Evolutionary conservation across 192 early-diverging fungal genomes (phyloP).

Genomic region (Rhizoclosmatium sp.): DNA sequence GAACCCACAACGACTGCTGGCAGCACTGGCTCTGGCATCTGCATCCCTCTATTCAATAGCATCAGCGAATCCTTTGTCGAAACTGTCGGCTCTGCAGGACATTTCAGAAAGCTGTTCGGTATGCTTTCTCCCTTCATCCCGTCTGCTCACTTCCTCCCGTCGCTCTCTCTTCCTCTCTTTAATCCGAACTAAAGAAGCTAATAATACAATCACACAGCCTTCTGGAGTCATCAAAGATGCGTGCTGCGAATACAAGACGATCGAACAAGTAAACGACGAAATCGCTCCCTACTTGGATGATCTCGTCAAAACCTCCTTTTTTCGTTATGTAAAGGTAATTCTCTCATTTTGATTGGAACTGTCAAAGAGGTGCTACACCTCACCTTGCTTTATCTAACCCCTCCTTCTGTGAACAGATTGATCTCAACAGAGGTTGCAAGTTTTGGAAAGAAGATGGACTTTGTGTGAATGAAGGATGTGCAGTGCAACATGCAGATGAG

Average conservation of each 20-base stretch:
- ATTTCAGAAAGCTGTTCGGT: conserved; percentile 34
- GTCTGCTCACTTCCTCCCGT: neutral
- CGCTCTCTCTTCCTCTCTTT: neutral
- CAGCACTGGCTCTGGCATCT: neutral
- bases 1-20: neutral
- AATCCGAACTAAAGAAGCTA: neutral
- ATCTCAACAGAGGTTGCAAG: conserved; percentile 86
- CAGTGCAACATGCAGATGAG: conserved; percentile 84
- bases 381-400: neutral
- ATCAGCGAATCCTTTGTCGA: neutral
- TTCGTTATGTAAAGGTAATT: conserved; percentile 86
- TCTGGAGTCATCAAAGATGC: conserved; percentile 45
- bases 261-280: conserved; percentile 70
- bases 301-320: conserved; percentile 87
- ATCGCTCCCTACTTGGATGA: conserved; percentile 72
- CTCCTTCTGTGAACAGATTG: conserved; percentile 58
- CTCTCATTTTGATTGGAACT: neutral
- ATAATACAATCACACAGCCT: conserved; percentile 9
- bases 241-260: conserved; percentile 50
- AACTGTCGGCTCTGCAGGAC: conserved; percentile 26
- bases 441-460: conserved; percentile 88
- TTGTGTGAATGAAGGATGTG: conserved; percentile 86
- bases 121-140: neutral
- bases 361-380: neutral
- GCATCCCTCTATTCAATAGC: neutral